Evolutionary conservation across 1,284 basidiomycete genomes (phyloP).

Genomic region (Coniophora puteana): DNA sequence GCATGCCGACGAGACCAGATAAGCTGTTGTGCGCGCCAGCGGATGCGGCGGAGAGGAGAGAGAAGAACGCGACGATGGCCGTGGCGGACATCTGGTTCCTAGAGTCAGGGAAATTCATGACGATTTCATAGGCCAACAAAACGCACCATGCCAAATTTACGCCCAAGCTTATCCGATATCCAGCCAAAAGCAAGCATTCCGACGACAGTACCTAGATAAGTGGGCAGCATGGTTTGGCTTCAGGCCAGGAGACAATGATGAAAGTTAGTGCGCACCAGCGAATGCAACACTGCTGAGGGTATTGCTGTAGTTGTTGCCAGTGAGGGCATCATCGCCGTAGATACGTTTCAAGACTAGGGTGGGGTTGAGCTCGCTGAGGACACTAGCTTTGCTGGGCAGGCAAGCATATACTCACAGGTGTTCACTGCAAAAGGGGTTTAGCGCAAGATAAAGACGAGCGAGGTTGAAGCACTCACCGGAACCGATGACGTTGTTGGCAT

Average conservation of each 20-base stretch:
- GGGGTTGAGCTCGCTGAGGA: not conserved
- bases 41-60: conserved; percentile 79
- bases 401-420: conserved; percentile 43
- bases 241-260: no score
- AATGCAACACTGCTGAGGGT: conserved; percentile 68
- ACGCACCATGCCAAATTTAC: conserved; percentile 84
- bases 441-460: not conserved
- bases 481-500: conserved; percentile 79
- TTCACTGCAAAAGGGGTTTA: conserved; percentile 41
- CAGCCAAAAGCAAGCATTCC: conserved; percentile 78
- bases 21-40: conserved; percentile 74
- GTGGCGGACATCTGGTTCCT: conserved; percentile 67
- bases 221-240: not conserved
- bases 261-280: conserved; percentile 47
- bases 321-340: conserved; percentile 53
- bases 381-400: not conserved
- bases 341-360: conserved; percentile 57
- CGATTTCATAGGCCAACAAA: not conserved
- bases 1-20: conserved; percentile 71
- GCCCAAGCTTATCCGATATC: conserved; percentile 82
- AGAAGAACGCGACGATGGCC: conserved; percentile 77
- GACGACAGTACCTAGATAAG: conserved; percentile 70
- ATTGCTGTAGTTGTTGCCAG: conserved; percentile 52
- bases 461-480: conserved; percentile 45
- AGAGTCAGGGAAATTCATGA: not conserved